Base-by-base conservation (phyloP, 1,139 yeast species). In the Pichia cactophila region DNA sequence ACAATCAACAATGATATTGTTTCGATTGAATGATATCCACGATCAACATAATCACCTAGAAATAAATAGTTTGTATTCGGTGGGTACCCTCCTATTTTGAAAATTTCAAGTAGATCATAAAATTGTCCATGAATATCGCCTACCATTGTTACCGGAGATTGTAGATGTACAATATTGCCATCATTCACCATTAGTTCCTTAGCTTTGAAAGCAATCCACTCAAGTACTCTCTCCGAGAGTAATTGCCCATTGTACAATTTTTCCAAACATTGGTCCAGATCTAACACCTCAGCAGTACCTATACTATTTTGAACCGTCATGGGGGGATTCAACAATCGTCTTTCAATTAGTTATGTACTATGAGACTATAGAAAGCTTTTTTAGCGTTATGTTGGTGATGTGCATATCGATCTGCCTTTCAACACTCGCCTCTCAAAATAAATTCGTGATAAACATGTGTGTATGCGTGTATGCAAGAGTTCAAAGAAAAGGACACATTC, bases 121-220 rank as follows among this genome's bases (percentile, higher is more conserved):
- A 86, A 92, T 66, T 92, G 99, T 4, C 98, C 98, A 61, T 92
- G 99, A 46, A 94, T 92, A 64, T 92, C 99, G 3, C 99, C 99
- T 5, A 92, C 97, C n/a, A 92, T 89, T 1, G 97, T 87, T 20
- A 94, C 88, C 0, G 98, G 98, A 1, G 95, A 80, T 43, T 73
- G 73, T 10, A 94, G 72, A 44, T 85, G 85, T 51, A 92, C 87
- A 41, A 94, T 95, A 63, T 94, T 94, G 54, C 87, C 82, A 65
- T 88, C 95, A 54, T 78, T 75, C 57, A 87, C 77, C 48, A 89
- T 70, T 49, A 85, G 70, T 61, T 88, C 96, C 62, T 87, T 88
- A 52, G 86, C 67, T 56, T 80, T 80, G 56, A 75, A 75, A 58
- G 92, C 83, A 26, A 84, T 67, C 42, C 86, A 83, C 52, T 77